phyloP scores from a whole-genome alignment of 345 rosid species.

The Rubroshorea leprosula region DNA sequence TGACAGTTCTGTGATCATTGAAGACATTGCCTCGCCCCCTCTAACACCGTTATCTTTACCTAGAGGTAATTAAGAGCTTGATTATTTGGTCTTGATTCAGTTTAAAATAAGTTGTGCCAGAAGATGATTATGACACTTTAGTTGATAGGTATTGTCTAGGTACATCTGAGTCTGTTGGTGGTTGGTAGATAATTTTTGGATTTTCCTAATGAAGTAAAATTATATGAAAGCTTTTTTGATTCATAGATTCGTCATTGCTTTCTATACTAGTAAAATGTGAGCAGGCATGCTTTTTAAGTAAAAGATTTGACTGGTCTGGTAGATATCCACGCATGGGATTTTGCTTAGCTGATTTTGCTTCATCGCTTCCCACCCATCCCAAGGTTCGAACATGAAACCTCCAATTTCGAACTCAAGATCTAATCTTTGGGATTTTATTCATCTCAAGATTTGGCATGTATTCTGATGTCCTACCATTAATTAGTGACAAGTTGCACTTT shows the following conservation, averaged over 20 bases:
- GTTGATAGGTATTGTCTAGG: neutral
- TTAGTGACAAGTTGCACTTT: too few relatives aligned
- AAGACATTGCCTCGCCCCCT: constrained; percentile 55
- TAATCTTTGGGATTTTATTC: neutral
- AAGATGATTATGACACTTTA: neutral
- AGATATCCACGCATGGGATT: neutral
- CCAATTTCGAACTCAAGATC: neutral
- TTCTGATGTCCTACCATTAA: neutral
- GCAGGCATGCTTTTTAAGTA: neutral
- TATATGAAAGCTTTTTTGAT: neutral
- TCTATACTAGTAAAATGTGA: neutral
- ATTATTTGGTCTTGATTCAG: constrained; percentile 6
- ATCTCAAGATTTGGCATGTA: neutral
- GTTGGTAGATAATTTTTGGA: neutral
- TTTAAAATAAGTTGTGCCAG: neutral
- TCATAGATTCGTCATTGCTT: neutral
- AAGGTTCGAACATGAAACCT: neutral
- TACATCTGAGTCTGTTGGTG: neutral
- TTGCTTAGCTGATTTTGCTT: neutral
- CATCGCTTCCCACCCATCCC: neutral
- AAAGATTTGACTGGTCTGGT: neutral
- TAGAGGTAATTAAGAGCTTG: constrained; percentile 34
- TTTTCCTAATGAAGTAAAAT: too few relatives aligned
- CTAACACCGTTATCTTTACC: constrained; percentile 58
- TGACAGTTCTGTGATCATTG: constrained; percentile 32